Base-by-base conservation (phyloP, 345 rosid species). In the Firmiana major region DNA sequence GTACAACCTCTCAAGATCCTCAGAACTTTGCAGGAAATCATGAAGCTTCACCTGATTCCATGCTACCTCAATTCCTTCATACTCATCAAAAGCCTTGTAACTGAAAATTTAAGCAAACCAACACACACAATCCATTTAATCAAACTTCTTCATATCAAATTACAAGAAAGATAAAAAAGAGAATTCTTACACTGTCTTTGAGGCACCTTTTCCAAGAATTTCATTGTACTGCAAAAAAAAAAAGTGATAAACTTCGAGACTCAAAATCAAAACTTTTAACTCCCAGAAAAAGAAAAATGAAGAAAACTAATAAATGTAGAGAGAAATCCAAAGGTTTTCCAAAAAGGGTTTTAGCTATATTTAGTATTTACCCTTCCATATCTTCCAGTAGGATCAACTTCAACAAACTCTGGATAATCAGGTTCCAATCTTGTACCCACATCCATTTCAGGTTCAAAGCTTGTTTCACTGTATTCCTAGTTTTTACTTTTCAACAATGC, bases 371-470 rank as follows among this genome's bases (percentile, higher is more conserved):
- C 99, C 87, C 99, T 90, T 88, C 99, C 97, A 85, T 97, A 97
- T 97, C 99, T 94, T 84, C 99, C 99, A 13, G 98, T 86, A 71
- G 97, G 99, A 88, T 97, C 99, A 83, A 88, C 88, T 84, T 97
- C 99, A 80, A 88, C 95, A 81, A 89, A 93, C 75, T 86, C 97
- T 67, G 85, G 85, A 81, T n/a, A 81, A 78, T 86, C 89, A 9
- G 75, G 26, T 75, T 78, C 88, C 67, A 74, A 75, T 22, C 71
- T 79, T 71, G 85, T 19, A 74, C 31, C 64, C 57, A 81, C 79
- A 67, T 75, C 64, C 90, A 90, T 90, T 74, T 46, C 82, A 9
- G 46, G 36, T 62, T 71, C 46, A 48, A 21, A 4, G 26, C 59
- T 57, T 54, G 46, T 6, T 40, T 15, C 53, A 16, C 48, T 21